phyloP scores from a whole-genome alignment of 495 filamentous ascomycete species.

The Talaromyces proteolyticus region DNA sequence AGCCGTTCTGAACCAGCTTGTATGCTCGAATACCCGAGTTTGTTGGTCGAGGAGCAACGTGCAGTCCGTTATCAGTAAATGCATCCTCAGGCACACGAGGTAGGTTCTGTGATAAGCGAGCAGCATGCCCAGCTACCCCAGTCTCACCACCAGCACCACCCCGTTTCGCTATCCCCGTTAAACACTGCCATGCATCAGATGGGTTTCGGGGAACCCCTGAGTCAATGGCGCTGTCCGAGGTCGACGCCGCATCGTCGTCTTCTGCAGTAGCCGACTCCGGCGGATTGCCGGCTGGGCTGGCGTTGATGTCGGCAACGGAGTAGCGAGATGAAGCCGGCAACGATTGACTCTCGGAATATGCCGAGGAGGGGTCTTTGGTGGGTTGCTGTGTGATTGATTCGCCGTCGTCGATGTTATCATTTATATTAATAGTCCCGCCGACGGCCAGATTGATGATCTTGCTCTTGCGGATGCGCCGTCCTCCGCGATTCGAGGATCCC shows the following conservation, averaged over 20 bases:
- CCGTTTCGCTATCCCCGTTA: conserved; percentile 35
- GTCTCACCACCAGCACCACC: too few species aligned
- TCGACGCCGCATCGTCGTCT: conserved; percentile 33
- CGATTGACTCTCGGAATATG: conserved; percentile 21
- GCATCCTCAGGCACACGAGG: conserved; percentile 17
- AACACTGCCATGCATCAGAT: conserved; percentile 44
- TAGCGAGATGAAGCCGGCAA: conserved; percentile 23
- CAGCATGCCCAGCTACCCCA: conserved; percentile 3
- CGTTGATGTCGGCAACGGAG: conserved; percentile 31
- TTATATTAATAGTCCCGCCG: too few species aligned
- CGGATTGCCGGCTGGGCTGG: conserved; percentile 23
- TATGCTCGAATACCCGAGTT: conserved; percentile 37
- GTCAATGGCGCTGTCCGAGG: conserved; percentile 14
- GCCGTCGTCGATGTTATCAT: background rate
- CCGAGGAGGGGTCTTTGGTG: conserved; percentile 11
- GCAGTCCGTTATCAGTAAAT: conserved; percentile 22
- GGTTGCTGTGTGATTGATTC: background rate
- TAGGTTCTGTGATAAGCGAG: conserved; percentile 1
- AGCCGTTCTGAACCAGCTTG: conserved; percentile 42
- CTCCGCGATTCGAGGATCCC: conserved; percentile 56
- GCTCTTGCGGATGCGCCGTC: conserved; percentile 51
- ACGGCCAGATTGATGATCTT: conserved; percentile 36
- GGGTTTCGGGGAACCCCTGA: conserved; percentile 36
- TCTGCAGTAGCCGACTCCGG: conserved; percentile 19
- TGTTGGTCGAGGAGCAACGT: background rate